A percentile compares a stretch with the other conserved stretches of the same genome.
Evolutionary conservation across 257 asterid genomes (phyloP).

Genomic region (Solanum gracilifrons): DNA sequence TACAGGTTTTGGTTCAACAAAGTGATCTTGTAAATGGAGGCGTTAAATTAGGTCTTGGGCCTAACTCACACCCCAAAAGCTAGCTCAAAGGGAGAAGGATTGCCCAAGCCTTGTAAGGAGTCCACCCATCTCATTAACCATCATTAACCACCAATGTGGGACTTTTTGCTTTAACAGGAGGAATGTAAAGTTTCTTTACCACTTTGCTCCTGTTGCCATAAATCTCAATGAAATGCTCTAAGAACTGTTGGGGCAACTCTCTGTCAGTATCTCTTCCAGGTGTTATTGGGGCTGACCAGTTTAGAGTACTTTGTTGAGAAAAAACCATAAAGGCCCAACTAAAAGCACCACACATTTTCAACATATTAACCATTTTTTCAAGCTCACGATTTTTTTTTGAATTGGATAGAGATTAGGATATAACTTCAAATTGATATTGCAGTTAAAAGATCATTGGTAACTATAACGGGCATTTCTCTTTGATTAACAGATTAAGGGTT

Average conservation of each 20-base stretch:
- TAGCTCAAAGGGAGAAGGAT: no score
- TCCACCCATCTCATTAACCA: no score
- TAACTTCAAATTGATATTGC: background rate
- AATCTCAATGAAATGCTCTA: background rate
- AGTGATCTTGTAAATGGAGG: background rate
- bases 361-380: background rate
- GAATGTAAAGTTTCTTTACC: background rate
- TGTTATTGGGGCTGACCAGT: background rate
- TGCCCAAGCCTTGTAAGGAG: no score
- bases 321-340: background rate
- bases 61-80: no score
- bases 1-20: background rate
- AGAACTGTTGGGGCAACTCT: background rate
- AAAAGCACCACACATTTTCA: background rate
- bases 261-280: background rate
- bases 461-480: background rate
- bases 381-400: background rate
- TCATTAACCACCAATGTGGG: no score
- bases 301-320: background rate
- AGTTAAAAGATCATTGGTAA: background rate
- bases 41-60: no score
- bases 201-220: background rate
- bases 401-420: background rate
- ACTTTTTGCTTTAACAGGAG: background rate
- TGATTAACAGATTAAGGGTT: background rate